These are phyloP conservation scores for Erigeron canadensis DNA, from an alignment of 129 eudicot genomes.

Conservation along the genomic window DNA sequence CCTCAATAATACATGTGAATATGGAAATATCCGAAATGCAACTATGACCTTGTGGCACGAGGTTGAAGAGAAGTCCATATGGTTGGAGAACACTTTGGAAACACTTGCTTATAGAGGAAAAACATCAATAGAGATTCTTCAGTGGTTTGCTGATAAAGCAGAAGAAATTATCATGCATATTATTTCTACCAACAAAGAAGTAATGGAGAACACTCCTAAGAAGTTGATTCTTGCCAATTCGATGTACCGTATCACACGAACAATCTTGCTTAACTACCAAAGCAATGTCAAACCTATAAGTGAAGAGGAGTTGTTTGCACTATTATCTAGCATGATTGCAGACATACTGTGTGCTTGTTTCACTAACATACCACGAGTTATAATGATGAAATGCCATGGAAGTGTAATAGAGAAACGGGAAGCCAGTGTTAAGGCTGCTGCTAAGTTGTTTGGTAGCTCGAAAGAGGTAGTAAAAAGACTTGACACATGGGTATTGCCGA, in stretches of 20 bases:
- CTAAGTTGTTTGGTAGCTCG: background rate
- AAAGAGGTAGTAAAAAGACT: background rate
- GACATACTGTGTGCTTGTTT: constrained; percentile 1
- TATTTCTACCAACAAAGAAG: background rate
- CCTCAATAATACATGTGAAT: background rate
- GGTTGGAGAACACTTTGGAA: background rate
- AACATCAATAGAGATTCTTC: background rate
- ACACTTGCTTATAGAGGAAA: background rate
- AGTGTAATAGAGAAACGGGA: background rate
- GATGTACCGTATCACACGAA: background rate
- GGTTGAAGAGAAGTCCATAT: background rate
- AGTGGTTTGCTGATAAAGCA: constrained; percentile 4
- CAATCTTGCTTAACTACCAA: background rate
- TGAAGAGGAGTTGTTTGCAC: background rate
- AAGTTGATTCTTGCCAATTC: constrained; percentile 4
- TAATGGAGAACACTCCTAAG: background rate
- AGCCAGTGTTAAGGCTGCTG: background rate
- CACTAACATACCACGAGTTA: background rate
- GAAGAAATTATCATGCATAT: background rate
- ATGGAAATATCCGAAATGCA: background rate
- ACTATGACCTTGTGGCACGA: background rate
- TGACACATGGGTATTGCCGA: background rate
- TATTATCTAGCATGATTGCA: background rate
- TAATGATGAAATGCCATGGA: background rate
- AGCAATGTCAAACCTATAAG: background rate